phyloP scores from a whole-genome alignment of 2,329 filamentous ascomycete species.

The Sodiomyces alkalinus region DNA sequence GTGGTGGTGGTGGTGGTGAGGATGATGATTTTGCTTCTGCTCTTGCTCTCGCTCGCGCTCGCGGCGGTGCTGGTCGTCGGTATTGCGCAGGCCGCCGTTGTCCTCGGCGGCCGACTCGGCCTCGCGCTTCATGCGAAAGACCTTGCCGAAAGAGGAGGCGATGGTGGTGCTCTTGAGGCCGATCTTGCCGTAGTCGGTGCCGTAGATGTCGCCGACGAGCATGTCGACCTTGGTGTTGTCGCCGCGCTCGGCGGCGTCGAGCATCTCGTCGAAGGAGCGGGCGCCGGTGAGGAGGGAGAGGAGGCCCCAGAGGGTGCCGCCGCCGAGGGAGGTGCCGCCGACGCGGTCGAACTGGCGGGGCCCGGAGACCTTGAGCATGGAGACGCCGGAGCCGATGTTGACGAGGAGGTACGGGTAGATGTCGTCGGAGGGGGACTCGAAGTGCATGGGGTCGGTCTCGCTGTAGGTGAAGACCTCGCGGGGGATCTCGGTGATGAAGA shows the following conservation, averaged over 20 bases:
- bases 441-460: slow-evolving; percentile 80
- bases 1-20: slow-evolving; percentile 7
- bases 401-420: slow-evolving; percentile 96
- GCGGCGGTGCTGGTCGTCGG: slow-evolving; percentile 28
- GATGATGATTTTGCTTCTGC: too few relatives aligned
- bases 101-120: slow-evolving; percentile 71
- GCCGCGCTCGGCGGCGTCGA: slow-evolving; percentile 75
- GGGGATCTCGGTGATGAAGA: slow-evolving; percentile 97
- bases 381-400: slow-evolving; percentile 95
- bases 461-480: slow-evolving; percentile 95
- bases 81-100: slow-evolving; percentile 39
- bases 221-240: slow-evolving; percentile 93
- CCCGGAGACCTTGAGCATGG: slow-evolving; percentile 91
- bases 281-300: slow-evolving; percentile 87
- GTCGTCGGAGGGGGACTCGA: slow-evolving; percentile 58
- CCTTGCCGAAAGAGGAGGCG: slow-evolving; percentile 91
- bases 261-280: slow-evolving; percentile 93
- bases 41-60: too few relatives aligned
- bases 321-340: slow-evolving; percentile 85
- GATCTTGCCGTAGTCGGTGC: slow-evolving; percentile 89
- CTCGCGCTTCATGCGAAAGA: slow-evolving; percentile 81
- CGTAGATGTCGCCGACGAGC: slow-evolving; percentile 96
- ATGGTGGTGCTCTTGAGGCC: slow-evolving; percentile 92
- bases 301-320: slow-evolving; percentile 94
- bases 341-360: slow-evolving; percentile 78